A percentile compares a stretch with the other conserved stretches of the same genome.
phyloP scores from a whole-genome alignment of 2,329 filamentous ascomycete genomes.

The Aspergillus ibericus region DNA sequence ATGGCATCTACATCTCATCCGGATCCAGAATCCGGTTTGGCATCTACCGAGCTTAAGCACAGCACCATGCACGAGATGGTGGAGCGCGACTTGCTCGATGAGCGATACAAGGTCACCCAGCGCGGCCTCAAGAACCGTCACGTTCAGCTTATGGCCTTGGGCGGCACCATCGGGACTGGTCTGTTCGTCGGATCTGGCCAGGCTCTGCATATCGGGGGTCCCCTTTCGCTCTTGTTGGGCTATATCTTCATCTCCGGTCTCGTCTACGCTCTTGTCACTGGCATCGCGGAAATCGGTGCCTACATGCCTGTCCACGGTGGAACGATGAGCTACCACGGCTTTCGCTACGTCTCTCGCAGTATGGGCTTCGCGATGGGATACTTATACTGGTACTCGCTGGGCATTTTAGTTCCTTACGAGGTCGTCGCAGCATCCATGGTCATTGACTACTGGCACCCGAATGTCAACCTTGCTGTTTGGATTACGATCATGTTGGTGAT shows the following conservation, averaged over 20 bases:
- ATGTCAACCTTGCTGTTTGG: conserved; percentile 49
- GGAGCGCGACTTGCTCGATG: conserved; percentile 42
- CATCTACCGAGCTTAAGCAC: conserved; percentile 17
- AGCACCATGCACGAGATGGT: conserved; percentile 35
- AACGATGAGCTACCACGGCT: conserved; percentile 47
- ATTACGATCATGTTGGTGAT: conserved; percentile 61
- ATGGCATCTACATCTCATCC: conserved; percentile 1
- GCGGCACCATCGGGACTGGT: conserved; percentile 59
- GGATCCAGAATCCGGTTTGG: conserved; percentile 8
- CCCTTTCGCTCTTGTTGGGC: conserved; percentile 53
- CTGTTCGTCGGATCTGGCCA: conserved; percentile 57
- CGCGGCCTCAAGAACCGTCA: conserved; percentile 46
- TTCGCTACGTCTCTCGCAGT: conserved; percentile 45
- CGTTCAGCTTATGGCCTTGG: conserved; percentile 53
- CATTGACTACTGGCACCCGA: conserved; percentile 60
- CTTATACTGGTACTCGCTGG: conserved; percentile 50
- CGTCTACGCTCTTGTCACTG: conserved; percentile 51
- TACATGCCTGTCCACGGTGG: conserved; percentile 48
- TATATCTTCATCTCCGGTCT: conserved; percentile 52
- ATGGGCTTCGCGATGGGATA: conserved; percentile 46
- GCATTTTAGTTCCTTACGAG: conserved; percentile 56
- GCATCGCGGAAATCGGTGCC: conserved; percentile 43
- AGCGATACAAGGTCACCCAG: conserved; percentile 41
- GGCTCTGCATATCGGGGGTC: conserved; percentile 54
- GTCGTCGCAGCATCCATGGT: conserved; percentile 66